phyloP scores from a whole-genome alignment of 2,329 filamentous ascomycete genomes.

The Xylaria sp. region DNA sequence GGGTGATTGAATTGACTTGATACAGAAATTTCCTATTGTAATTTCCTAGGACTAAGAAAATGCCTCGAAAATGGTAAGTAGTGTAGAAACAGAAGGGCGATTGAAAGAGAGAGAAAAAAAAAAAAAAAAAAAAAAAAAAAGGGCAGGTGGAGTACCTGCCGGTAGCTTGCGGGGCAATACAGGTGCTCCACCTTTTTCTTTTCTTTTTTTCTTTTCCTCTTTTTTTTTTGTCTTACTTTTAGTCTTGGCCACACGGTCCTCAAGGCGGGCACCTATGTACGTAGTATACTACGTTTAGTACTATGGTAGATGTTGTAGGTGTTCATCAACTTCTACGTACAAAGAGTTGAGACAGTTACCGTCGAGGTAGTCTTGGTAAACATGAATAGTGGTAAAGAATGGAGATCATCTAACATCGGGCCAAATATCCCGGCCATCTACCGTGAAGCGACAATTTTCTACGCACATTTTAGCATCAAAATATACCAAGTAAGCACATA shows the following conservation, averaged over 20 bases:
- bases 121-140: conserved; percentile 41
- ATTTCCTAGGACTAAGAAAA: conserved; percentile 27
- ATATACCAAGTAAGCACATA: neutral
- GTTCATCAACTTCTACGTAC: neutral
- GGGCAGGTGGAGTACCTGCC: conserved; percentile 28
- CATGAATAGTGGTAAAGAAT: neutral
- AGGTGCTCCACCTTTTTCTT: conserved; percentile 30
- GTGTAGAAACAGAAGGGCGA: conserved; percentile 24
- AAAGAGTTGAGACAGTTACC: neutral
- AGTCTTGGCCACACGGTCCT: neutral
- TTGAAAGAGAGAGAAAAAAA: conserved; percentile 23
- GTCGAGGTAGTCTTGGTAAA: neutral
- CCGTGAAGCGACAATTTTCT: neutral
- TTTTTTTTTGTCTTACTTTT: neutral
- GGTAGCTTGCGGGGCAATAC: conserved; percentile 42
- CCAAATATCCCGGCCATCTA: neutral
- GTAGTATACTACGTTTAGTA: too few relatives aligned
- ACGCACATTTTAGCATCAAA: neutral
- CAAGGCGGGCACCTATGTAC: neutral
- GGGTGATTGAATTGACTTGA: conserved; percentile 11
- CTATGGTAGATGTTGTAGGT: neutral
- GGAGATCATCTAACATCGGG: conserved; percentile 1
- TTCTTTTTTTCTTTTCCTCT: conserved; percentile 14
- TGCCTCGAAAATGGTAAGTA: conserved; percentile 30
- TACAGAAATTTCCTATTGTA: conserved; percentile 2